Evolutionary conservation across 805 yeast species (phyloP).

Genomic region (Vanderwaltozyma verrucispora): DNA sequence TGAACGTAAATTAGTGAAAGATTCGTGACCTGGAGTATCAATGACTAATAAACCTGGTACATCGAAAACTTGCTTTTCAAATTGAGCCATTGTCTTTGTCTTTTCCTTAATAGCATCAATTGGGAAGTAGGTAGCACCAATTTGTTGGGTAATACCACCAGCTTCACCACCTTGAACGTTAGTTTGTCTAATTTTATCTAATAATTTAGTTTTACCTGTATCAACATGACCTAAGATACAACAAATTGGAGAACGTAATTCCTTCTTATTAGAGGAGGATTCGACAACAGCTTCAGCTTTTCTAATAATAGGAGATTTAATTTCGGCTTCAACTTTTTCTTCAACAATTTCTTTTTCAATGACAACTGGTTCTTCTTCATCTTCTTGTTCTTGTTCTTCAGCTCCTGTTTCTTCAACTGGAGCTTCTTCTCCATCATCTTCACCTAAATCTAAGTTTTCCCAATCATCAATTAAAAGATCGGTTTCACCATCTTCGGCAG

Average conservation of each 20-base stretch:
- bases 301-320: conserved; percentile 13
- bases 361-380: conserved; percentile 23
- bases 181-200: conserved; percentile 96
- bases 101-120: conserved; percentile 85
- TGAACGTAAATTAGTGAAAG: conserved; percentile 92
- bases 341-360: conserved; percentile 21
- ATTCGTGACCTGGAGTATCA: conserved; percentile 99
- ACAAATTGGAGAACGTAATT: conserved; percentile 97
- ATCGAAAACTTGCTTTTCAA: conserved; percentile 76
- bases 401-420: conserved; percentile 12
- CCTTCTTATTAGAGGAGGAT: conserved; percentile 29
- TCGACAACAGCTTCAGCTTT: conserved; percentile 8
- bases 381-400: conserved; percentile 22
- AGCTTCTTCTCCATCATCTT: conserved; percentile 37
- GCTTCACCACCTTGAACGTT: conserved; percentile 99
- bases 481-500: conserved; percentile 32
- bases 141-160: conserved; percentile 99
- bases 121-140: conserved; percentile 99
- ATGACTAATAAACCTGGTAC: conserved; percentile 96
- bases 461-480: conserved; percentile 72
- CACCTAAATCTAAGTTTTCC: conserved; percentile 62
- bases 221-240: conserved; percentile 99
- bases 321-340: conserved; percentile 19
- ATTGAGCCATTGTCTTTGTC: conserved; percentile 82
- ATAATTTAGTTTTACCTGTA: conserved; percentile 96